Conservation (phyloP, 2,329 filamentous ascomycete species). For the Botrytis cinerea region DNA sequence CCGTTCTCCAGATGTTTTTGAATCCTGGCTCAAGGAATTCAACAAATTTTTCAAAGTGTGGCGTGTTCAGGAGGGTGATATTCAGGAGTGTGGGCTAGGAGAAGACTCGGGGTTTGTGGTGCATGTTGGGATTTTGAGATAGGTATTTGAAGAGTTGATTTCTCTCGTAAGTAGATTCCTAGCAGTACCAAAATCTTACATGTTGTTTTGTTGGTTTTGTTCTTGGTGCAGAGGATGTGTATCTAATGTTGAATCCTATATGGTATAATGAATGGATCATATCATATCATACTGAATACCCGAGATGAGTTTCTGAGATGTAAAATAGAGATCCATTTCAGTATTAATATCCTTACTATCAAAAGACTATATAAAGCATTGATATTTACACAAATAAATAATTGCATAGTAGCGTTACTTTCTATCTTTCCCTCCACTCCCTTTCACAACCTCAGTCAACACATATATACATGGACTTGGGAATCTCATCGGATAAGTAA, state of each 20-base stretch:
- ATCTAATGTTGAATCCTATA: not conserved
- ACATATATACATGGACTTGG: too few relatives aligned
- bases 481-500: too few relatives aligned
- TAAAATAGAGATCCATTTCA: too few relatives aligned
- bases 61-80: constrained; percentile 54
- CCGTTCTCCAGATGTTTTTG: constrained; percentile 80
- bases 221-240: not conserved
- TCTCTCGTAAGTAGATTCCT: not conserved
- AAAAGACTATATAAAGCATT: too few relatives aligned
- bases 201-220: not conserved
- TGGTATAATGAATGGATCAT: not conserved
- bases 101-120: constrained; percentile 73
- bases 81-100: constrained; percentile 11
- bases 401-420: too few relatives aligned
- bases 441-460: too few relatives aligned
- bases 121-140: constrained; percentile 69
- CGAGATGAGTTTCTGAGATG: not conserved
- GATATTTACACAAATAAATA: too few relatives aligned
- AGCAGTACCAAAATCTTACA: not conserved
- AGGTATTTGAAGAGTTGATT: not conserved
- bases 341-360: too few relatives aligned
- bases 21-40: constrained; percentile 75
- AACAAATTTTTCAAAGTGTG: constrained; percentile 68
- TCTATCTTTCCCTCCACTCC: too few relatives aligned
- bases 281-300: not conserved